Base-by-base conservation (phyloP, 805 yeast species). In the Wickerhamiella brachini region DNA sequence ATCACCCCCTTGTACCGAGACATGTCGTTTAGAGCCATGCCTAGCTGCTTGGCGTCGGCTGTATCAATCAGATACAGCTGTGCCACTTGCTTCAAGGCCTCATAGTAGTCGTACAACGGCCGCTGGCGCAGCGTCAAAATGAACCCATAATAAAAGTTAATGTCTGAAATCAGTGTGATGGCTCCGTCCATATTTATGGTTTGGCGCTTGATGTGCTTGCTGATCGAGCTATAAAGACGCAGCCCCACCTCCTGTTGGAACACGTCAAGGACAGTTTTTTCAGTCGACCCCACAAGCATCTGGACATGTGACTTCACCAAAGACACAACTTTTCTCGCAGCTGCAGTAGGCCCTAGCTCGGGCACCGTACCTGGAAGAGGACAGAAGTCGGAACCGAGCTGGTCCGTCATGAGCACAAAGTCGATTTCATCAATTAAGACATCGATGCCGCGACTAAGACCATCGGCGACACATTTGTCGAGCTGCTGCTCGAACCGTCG, bases 231-330 rank as follows among this genome's bases (percentile, higher is more conserved):
- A 61, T 86, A 87, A 54, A 93, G 81, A 44, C 97, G 66, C 64
- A 87, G 85, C 0, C 95, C 95, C 34, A 90, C 81, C 61, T 93
- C 98, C 62, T 89, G 95, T 59, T 89, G 93, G 62, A 88, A 93
- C 0, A 90, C 94, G 58, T 89, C 97, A 23, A 89, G 76, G 12
- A 94, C 82, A 0, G 87, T 77, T 62, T 83, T 85, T 51, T 90
- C 97, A 0, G 96, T 85, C 5, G 93, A 77, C 1, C 88, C 95
- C 17, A 76, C 78, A 44, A 90, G 68, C 51, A 89, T 68, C 51
- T 76, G 78, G 54, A 89, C 79, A 62, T 90, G 95, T 15, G 80
- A 77, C 12, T 76, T 76, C 51, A 93, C 65, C 22, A 89, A 70
- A 20, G 72, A 69, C 2, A 86, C 78, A 2, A 78, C 80, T 51